A percentile compares a stretch with the other conserved stretches of the same genome.
Evolutionary conservation across 2,329 filamentous ascomycete species (phyloP).

Genomic region (Xylariaceae sp.): DNA sequence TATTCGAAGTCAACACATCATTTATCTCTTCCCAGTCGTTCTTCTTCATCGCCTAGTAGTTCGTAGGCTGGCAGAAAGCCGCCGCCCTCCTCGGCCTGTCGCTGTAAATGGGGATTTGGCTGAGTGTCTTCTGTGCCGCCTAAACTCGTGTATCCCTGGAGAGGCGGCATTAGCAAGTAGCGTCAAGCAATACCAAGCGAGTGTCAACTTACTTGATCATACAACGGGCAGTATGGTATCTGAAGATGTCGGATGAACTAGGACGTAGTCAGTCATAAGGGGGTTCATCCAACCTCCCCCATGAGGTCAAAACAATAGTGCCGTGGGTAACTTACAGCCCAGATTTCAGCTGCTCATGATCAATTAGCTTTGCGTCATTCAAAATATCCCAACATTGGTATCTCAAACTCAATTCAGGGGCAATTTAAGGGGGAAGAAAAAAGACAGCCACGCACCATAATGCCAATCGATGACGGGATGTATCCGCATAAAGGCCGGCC

Average conservation of each 20-base stretch:
- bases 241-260: constrained; percentile 74
- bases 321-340: constrained; percentile 15
- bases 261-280: constrained; percentile 7
- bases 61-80: constrained; percentile 70
- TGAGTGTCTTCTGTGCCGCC: constrained; percentile 84
- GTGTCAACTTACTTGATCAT: constrained; percentile 48
- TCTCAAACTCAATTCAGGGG: not conserved
- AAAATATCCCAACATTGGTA: not conserved
- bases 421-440: too few species aligned
- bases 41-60: constrained; percentile 66
- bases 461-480: constrained; percentile 98
- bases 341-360: constrained; percentile 16
- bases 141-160: constrained; percentile 76
- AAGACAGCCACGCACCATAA: constrained; percentile 43
- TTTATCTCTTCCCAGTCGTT: constrained; percentile 68
- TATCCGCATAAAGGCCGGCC: constrained; percentile 88
- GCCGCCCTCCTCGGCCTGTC: constrained; percentile 24
- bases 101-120: constrained; percentile 71
- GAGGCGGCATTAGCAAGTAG: constrained; percentile 2
- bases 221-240: constrained; percentile 79
- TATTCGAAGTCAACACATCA: constrained; percentile 18
- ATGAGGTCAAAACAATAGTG: not conserved
- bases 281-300: not conserved
- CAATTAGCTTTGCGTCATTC: constrained; percentile 8
- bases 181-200: not conserved